Percentiles rank a stretch among this genome's conserved stretches.
Conservation (phyloP, 2,329 filamentous ascomycete species). For the Cladobotryum mycophilum region DNA sequence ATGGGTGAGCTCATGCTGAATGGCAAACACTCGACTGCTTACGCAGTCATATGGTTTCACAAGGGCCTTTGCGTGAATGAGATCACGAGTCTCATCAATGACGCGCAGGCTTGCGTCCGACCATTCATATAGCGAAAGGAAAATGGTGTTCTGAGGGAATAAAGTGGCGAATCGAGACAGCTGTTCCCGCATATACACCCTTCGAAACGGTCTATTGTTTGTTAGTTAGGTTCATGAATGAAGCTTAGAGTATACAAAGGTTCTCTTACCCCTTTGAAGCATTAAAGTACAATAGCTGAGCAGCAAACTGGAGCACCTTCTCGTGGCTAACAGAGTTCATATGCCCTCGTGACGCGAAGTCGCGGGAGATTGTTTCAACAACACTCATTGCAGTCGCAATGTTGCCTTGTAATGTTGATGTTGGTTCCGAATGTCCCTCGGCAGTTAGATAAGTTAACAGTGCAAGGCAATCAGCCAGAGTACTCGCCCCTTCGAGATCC, state of each 20-base stretch:
- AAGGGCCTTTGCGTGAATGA: constrained; percentile 51
- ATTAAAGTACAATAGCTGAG: constrained; percentile 61
- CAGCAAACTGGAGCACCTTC: constrained; percentile 60
- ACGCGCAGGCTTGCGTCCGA: constrained; percentile 66
- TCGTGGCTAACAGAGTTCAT: constrained; percentile 44
- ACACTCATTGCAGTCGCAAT: constrained; percentile 43
- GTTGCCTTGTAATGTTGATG: constrained; percentile 45
- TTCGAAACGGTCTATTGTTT: constrained; percentile 54
- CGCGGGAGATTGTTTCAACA: constrained; percentile 36
- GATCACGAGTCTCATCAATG: constrained; percentile 67
- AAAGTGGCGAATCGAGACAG: constrained; percentile 52
- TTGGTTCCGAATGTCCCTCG: constrained; percentile 35
- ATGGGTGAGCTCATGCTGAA: constrained; percentile 42
- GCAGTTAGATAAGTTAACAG: constrained; percentile 61
- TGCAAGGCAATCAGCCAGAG: constrained; percentile 55
- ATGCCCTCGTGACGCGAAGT: constrained; percentile 33
- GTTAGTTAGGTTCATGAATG: constrained; percentile 15
- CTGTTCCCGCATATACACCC: constrained; percentile 55
- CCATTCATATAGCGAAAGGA: constrained; percentile 67
- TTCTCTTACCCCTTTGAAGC: constrained; percentile 47
- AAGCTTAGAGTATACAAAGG: no score
- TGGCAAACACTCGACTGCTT: constrained; percentile 41
- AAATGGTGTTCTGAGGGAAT: constrained; percentile 72
- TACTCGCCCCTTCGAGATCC: constrained; percentile 41
- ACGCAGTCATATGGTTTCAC: constrained; percentile 33